Base-by-base conservation (phyloP, 768 basidiomycete species). In the Boletales sp. region DNA sequence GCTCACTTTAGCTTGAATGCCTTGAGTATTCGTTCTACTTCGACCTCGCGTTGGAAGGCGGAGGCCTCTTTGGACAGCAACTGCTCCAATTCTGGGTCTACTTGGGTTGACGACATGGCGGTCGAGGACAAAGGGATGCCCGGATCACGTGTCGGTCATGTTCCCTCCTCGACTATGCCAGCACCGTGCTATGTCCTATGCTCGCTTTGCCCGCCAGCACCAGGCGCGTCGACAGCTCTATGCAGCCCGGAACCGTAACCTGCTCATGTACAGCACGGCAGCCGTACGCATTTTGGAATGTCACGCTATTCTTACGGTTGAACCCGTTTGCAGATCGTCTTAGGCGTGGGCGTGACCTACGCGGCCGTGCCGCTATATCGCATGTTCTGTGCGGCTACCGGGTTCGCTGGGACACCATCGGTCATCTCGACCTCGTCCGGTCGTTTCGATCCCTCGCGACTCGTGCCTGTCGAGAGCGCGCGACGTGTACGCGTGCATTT, bases 351-450 rank as follows among this genome's bases (percentile, higher is more conserved):
- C 14, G 77, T 86, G 21, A 87, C 94, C n/a, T 99, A 99, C 65
- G 97, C 97, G 11, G 90, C 95, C 34, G 95, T 98, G 1, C 97
- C 97, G 0, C 76, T 97, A 14, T 99, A 99, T 69, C 87, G 97
- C 53, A 94, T 95, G 71, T 99, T 99, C 74, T 99, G 97, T 68
- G 87, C 93, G 8, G 91, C 94, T 13, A 99, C 97, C 4, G 97
- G 97, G 9, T 99, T 95, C 63, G 91, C 87, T 18, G 97, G 97
- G 4, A 94, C 92, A 21, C 97, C 97, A 13, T 84, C 90, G 34
- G 90, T 94, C 43, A 84, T 89, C 27, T 84, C 82, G n/a, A 63
- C 53, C 1, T 60, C 60, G 17, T 65, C 64, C 9, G 90, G 85
- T 35, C 81, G 85, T 32, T 94, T 91, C 56, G 84, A 86, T 45